Evolutionary conservation across 1,284 basidiomycete species (phyloP).

Genomic region (Pterulicium gracile): DNA sequence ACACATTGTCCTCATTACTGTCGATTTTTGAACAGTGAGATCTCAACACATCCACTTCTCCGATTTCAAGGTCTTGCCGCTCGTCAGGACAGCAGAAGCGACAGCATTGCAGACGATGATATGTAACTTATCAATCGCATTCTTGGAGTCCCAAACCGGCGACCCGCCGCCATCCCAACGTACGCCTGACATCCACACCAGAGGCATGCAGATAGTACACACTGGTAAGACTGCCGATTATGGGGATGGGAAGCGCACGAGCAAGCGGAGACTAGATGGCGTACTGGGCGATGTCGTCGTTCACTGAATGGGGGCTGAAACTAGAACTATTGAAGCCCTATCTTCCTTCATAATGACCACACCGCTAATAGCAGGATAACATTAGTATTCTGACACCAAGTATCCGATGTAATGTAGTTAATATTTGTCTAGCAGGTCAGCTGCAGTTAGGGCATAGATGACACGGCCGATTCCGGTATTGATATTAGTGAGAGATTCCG

Average conservation of each 20-base stretch:
- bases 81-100: constrained; percentile 25
- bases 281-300: constrained; percentile 38
- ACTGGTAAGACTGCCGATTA: constrained; percentile 23
- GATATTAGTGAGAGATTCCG: too few relatives aligned
- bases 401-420: too few relatives aligned
- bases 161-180: constrained; percentile 15
- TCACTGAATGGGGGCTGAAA: constrained; percentile 20
- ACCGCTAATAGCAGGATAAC: too few relatives aligned
- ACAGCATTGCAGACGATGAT: constrained; percentile 29
- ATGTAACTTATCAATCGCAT: constrained; percentile 31
- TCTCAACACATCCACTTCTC: constrained; percentile 47
- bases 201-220: constrained; percentile 31
- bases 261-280: constrained; percentile 37
- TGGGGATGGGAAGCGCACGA: constrained; percentile 30
- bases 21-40: constrained; percentile 26
- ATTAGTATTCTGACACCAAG: too few relatives aligned
- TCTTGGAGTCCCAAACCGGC: constrained; percentile 32
- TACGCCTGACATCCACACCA: constrained; percentile 17
- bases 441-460: too few relatives aligned
- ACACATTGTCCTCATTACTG: constrained; percentile 3
- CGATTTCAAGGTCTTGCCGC: constrained; percentile 39
- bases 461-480: too few relatives aligned
- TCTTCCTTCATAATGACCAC: too few relatives aligned
- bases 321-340: too few relatives aligned
- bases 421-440: too few relatives aligned